Evolutionary conservation across 164 flowering plant species (phyloP).

Genomic region (Houttuynia cordata): DNA sequence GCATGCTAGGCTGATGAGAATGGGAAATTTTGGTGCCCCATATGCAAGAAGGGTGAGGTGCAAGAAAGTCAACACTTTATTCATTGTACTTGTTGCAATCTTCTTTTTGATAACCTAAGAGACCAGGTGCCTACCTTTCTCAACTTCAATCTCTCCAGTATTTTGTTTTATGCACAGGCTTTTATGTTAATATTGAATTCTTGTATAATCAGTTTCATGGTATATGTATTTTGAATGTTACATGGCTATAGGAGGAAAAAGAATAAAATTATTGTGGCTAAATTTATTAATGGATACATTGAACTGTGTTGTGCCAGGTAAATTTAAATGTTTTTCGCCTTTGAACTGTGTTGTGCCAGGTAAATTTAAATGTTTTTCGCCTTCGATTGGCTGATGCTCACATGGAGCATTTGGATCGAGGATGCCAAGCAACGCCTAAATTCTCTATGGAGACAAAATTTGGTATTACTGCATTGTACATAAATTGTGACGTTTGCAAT

Average conservation of each 20-base stretch:
- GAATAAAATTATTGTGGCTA: no score
- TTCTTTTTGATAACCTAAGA: conserved; percentile 41
- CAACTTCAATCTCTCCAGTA: neutral
- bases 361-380: conserved; percentile 44
- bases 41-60: conserved; percentile 70
- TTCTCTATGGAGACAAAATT: conserved; percentile 58
- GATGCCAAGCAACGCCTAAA: conserved; percentile 63
- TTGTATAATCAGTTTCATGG: no score
- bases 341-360: conserved; percentile 23
- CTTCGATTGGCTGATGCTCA: conserved; percentile 59
- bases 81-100: conserved; percentile 49
- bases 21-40: conserved; percentile 66
- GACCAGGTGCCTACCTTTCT: conserved; percentile 36
- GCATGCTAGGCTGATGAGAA: conserved; percentile 12
- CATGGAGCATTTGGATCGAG: conserved; percentile 69
- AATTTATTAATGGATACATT: no score
- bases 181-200: no score
- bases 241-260: no score
- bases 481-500: conserved; percentile 48
- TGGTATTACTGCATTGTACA: conserved; percentile 68
- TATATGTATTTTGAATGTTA: no score
- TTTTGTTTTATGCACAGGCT: neutral
- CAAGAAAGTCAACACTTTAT: conserved; percentile 39
- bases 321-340: conserved; percentile 38
- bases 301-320: conserved; percentile 29